Evolutionary conservation across 2,329 filamentous ascomycete species (phyloP).

Genomic region (Colletotrichum limetticola): DNA sequence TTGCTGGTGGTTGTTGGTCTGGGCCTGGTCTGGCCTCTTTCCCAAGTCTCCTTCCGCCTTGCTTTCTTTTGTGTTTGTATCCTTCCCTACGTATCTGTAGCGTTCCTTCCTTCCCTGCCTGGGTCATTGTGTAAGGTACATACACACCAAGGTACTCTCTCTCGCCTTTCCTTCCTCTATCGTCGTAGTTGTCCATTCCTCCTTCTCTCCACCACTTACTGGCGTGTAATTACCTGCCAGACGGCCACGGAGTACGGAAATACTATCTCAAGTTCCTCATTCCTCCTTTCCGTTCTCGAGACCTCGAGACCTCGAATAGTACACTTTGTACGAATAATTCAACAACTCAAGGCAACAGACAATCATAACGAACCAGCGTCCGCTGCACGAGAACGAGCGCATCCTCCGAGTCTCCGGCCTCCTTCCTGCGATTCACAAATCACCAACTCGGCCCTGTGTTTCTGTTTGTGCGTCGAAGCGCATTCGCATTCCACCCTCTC

Average conservation of each 20-base stretch:
- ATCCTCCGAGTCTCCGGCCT: neutral
- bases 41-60: neutral
- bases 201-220: neutral
- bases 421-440: neutral
- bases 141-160: neutral
- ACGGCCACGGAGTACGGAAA: too few species aligned
- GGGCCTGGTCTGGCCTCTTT: neutral
- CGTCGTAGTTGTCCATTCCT: neutral
- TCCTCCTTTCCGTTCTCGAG: constrained; percentile 7
- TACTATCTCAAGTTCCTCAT: neutral
- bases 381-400: neutral
- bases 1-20: neutral
- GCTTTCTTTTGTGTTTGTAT: constrained; percentile 3
- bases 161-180: neutral
- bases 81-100: too few species aligned
- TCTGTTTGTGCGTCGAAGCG: neutral
- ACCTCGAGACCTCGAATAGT: neutral
- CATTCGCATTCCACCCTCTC: constrained; percentile 1
- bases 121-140: neutral
- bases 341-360: neutral
- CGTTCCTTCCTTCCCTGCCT: neutral
- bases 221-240: neutral
- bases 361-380: neutral
- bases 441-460: neutral
- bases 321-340: neutral